Evolutionary conservation across 1,284 basidiomycete genomes (phyloP).

Genomic region (Naganishia cerealis): DNA sequence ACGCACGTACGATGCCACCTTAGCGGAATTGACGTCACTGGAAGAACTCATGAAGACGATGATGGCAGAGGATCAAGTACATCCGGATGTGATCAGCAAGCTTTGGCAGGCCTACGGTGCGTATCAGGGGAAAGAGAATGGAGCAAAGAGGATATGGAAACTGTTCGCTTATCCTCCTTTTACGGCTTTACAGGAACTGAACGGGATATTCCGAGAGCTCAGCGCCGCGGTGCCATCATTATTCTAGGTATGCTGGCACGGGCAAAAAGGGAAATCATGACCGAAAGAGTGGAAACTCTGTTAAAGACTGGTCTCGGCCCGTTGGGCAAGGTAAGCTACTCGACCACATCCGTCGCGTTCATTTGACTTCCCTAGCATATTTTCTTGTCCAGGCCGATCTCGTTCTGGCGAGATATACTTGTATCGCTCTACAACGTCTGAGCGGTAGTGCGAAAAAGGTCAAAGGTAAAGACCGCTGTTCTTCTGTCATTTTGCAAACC

Average conservation of each 20-base stretch:
- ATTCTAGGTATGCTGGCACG: conserved; percentile 93
- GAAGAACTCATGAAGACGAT: conserved; percentile 95
- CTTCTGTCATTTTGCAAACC: background rate
- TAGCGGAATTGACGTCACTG: conserved; percentile 92
- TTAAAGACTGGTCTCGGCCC: conserved; percentile 85
- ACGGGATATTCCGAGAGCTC: conserved; percentile 71
- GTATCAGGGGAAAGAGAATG: conserved; percentile 45
- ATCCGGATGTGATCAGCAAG: conserved; percentile 79
- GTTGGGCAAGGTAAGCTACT: conserved; percentile 67
- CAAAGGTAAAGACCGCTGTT: conserved; percentile 64
- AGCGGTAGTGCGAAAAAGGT: conserved; percentile 95
- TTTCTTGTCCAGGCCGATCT: conserved; percentile 67
- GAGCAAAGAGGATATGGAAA: background rate
- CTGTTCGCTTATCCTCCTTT: conserved; percentile 17
- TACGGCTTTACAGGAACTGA: conserved; percentile 61
- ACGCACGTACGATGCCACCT: conserved; percentile 81
- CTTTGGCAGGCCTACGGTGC: conserved; percentile 93
- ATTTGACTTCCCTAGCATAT: background rate
- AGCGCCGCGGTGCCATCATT: conserved; percentile 89
- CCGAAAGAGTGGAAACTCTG: conserved; percentile 79
- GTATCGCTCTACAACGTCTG: conserved; percentile 84
- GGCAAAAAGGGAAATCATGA: conserved; percentile 79
- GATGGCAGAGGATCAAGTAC: conserved; percentile 79
- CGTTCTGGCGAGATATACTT: conserved; percentile 87
- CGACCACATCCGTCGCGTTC: background rate